Conservation (phyloP, 2,329 filamentous ascomycete species). For the Elsinoe necatrix region DNA sequence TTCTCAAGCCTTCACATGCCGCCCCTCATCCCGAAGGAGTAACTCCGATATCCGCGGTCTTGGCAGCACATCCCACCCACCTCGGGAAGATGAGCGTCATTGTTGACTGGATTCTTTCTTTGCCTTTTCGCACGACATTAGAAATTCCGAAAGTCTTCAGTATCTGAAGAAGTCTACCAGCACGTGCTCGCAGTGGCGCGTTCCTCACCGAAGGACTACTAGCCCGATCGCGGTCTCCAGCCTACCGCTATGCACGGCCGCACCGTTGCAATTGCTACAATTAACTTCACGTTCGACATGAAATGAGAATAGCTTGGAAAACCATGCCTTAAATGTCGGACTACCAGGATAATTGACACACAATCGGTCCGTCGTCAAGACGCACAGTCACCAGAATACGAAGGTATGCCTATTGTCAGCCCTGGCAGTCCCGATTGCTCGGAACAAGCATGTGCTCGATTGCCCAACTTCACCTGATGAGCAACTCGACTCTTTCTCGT, state of each 20-base stretch:
- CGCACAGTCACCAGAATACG: neutral
- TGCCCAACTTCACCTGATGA: neutral
- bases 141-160: neutral
- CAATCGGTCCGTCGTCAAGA: neutral
- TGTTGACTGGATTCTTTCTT: slow-evolving; percentile 1
- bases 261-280: slow-evolving; percentile 12
- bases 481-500: neutral
- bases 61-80: slow-evolving; percentile 3
- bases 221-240: neutral
- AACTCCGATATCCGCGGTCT: slow-evolving; percentile 1
- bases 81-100: neutral
- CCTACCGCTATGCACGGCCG: slow-evolving; percentile 12
- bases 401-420: slow-evolving; percentile 8
- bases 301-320: neutral
- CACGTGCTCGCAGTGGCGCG: neutral
- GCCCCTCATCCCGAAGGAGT: neutral
- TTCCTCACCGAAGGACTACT: neutral
- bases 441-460: neutral
- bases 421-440: neutral
- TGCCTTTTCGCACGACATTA: neutral
- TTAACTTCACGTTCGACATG: slow-evolving; percentile 2
- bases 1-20: slow-evolving; percentile 2
- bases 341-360: neutral
- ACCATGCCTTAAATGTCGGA: slow-evolving; percentile 14
- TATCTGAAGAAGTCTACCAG: neutral